A percentile compares a stretch with the other conserved stretches of the same genome.
phyloP scores from a whole-genome alignment of 73 alveolate species.

The Loxodes magnus region DNA sequence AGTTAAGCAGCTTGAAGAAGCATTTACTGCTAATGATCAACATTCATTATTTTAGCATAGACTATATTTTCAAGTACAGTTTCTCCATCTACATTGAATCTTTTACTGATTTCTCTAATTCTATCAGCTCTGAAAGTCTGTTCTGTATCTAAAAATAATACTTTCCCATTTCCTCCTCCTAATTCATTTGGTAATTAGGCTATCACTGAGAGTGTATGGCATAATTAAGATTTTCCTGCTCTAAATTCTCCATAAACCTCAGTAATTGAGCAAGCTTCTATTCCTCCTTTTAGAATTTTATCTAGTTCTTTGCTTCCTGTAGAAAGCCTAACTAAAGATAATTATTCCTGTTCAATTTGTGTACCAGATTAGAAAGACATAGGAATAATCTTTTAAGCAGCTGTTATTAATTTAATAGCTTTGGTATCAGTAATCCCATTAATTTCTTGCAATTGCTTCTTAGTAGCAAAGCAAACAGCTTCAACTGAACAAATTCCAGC shows the following conservation, averaged over 20 bases:
- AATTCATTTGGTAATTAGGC: conserved; percentile 60
- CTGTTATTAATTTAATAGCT: conserved; percentile 73
- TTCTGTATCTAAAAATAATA: conserved; percentile 91
- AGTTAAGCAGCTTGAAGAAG: conserved; percentile 78
- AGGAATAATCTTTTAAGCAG: conserved; percentile 49
- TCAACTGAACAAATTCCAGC: conserved; percentile 89
- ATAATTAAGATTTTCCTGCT: conserved; percentile 91
- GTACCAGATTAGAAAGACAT: conserved; percentile 77
- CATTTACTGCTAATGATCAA: conserved; percentile 87
- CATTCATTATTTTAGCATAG: conserved; percentile 94
- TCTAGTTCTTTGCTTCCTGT: conserved; percentile 81
- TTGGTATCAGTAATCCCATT: conserved; percentile 87
- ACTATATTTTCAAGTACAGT: conserved; percentile 93
- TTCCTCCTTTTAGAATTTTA: conserved; percentile 86
- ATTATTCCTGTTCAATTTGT: conserved; percentile 53
- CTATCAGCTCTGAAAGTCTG: conserved; percentile 96
- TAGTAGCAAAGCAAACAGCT: conserved; percentile 71
- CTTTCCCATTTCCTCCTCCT: conserved; percentile 96
- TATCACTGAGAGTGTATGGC: conserved; percentile 92
- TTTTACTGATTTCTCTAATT: conserved; percentile 74
- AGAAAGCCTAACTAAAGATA: conserved; percentile 61
- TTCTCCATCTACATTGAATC: conserved; percentile 85
- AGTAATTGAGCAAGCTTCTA: conserved; percentile 88
- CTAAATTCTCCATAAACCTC: conserved; percentile 97
- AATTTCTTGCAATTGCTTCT: conserved; percentile 57